These are phyloP conservation scores for Chaetoceros tenuissimus DNA, from an alignment of 108 stramenopile species.

Conservation along the genomic window DNA sequence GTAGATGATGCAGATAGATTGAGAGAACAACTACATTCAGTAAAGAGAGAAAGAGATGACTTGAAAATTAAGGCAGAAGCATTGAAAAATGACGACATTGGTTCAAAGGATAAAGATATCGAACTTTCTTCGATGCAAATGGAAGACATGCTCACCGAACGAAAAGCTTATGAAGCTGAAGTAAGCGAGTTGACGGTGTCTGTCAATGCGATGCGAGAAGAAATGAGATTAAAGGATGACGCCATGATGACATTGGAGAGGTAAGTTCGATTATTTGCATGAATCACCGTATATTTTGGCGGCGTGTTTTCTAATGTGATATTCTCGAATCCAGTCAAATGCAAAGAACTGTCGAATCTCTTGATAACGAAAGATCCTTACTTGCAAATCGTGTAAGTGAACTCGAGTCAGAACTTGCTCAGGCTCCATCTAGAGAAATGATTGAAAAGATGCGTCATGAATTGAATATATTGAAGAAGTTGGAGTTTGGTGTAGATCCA, in stretches of 20 bases:
- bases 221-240: slow-evolving; percentile 53
- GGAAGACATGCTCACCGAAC: slow-evolving; percentile 62
- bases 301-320: not conserved
- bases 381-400: slow-evolving; percentile 34
- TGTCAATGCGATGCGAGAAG: slow-evolving; percentile 68
- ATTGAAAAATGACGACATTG: slow-evolving; percentile 16
- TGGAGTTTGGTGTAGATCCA: slow-evolving; percentile 75
- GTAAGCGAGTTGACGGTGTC: slow-evolving; percentile 56
- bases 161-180: slow-evolving; percentile 84
- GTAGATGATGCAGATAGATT: slow-evolving; percentile 76
- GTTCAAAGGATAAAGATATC: slow-evolving; percentile 1
- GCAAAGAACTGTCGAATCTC: slow-evolving; percentile 35
- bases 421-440: slow-evolving; percentile 52
- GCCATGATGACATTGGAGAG: slow-evolving; percentile 31
- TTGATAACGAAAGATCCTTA: slow-evolving; percentile 40
- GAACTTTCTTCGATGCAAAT: slow-evolving; percentile 7
- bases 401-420: slow-evolving; percentile 47
- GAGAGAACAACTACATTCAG: slow-evolving; percentile 52
- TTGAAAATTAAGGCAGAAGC: slow-evolving; percentile 62
- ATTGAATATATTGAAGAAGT: slow-evolving; percentile 69
- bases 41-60: slow-evolving; percentile 63
- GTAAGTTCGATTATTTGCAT: slow-evolving; percentile 1
- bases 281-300: not conserved
- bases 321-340: slow-evolving; percentile 6
- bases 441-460: slow-evolving; percentile 81